Base-by-base conservation (phyloP, 345 rosid genomes). In the Brassica juncea region DNA sequence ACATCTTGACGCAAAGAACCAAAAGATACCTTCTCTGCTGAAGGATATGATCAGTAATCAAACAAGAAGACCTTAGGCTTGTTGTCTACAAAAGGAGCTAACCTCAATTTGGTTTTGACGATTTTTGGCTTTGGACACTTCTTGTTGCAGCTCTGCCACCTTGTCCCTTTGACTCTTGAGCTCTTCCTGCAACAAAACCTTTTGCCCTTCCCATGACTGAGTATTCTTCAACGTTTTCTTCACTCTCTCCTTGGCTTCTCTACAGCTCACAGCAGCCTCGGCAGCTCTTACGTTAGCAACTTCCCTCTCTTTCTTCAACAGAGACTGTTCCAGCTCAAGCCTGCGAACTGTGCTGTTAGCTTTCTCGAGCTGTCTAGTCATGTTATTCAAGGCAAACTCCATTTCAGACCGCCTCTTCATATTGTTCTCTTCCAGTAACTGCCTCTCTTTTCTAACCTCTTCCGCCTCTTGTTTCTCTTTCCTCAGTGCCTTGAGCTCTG, bases 381-480 rank as follows among this genome's bases (percentile, higher is more conserved):
- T 95, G 69, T 89, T 94, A 74, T 82, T 71, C 79, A 94, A 81
- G 23, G 97, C 95, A 75, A 83, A 81, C 79, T 94, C 97, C 97
- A 90, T 91, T 83, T 92, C 95, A n/a, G 87, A 79, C 27, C 92
- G 91, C 82, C 92, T 91, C 86, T 92, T 94, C 88, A 84, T 86
- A 8, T 90, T 88, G 77, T 62, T 94, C 74, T 94, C 97, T 86
- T 92, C 97, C 77, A 85, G 47, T 69, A 81, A 74, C 76, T 86
- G 91, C 81, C 89, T 92, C 83, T 94, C 97, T 82, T 91, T 94
- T 82, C 88, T 89, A n/a, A 85, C 87, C 72, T 87, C 82, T 81
- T 94, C 95, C 62, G 88, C 97, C 86, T 92, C 95, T 82, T 92
- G 92, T 82, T 88, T 92, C 82, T 90, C 97, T 84, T 88, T 92